phyloP scores from a whole-genome alignment of 1,139 yeast genomes.

The Scheffersomyces parashehatae region DNA sequence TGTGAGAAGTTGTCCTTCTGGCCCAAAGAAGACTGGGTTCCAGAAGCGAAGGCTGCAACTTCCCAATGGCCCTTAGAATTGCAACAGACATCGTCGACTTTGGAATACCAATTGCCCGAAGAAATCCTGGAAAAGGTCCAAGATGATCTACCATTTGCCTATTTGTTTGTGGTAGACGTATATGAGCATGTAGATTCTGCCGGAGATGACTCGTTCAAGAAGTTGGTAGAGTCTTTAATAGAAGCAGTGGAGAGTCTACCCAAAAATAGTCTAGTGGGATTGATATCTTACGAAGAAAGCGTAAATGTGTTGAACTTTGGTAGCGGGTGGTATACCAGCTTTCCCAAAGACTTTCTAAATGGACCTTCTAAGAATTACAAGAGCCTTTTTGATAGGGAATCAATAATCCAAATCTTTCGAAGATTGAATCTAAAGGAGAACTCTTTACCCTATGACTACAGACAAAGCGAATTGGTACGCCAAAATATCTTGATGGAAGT shows the following conservation, averaged over 20 bases:
- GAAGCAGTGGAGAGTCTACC: slow-evolving; percentile 22
- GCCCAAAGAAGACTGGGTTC: slow-evolving; percentile 20
- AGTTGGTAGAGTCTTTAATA: slow-evolving; percentile 18
- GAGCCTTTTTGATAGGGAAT: slow-evolving; percentile 3
- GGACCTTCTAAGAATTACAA: not conserved
- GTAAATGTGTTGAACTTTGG: slow-evolving; percentile 26
- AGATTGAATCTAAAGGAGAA: slow-evolving; percentile 8
- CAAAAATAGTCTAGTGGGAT: slow-evolving; percentile 20
- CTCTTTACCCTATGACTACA: slow-evolving; percentile 7
- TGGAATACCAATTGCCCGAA: slow-evolving; percentile 30
- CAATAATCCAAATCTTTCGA: slow-evolving; percentile 5
- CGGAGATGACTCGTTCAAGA: slow-evolving; percentile 16
- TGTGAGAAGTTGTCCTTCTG: slow-evolving; percentile 28
- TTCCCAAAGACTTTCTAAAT: not conserved
- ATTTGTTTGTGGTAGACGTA: slow-evolving; percentile 29
- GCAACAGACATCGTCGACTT: slow-evolving; percentile 21
- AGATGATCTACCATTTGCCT: slow-evolving; percentile 12
- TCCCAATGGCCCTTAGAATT: slow-evolving; percentile 29
- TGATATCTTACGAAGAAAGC: slow-evolving; percentile 31
- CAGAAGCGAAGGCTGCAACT: slow-evolving; percentile 11
- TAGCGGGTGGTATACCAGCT: not conserved
- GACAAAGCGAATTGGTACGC: slow-evolving; percentile 10
- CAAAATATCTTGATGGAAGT: slow-evolving; percentile 6
- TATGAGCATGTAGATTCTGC: slow-evolving; percentile 31
- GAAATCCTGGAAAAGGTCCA: slow-evolving; percentile 17